Evolutionary conservation across 352 stramenopile species (phyloP).

Genomic region (Pythium brassicae): DNA sequence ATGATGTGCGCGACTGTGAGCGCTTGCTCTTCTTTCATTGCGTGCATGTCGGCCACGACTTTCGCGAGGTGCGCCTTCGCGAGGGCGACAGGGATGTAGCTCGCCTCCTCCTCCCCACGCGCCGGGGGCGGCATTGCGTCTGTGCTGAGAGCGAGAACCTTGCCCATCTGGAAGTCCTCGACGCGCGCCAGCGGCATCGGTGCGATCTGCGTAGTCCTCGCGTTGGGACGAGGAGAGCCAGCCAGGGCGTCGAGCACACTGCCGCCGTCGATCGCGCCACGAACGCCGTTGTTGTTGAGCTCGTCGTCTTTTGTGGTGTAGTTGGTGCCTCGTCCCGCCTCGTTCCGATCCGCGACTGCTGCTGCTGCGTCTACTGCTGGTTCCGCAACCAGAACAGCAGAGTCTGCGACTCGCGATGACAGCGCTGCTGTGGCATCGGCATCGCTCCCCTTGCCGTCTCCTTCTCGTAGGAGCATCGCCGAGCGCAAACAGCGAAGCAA

Average conservation of each 20-base stretch:
- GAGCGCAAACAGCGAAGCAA: background rate
- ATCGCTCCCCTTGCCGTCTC: background rate
- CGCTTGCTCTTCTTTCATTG: slow-evolving; percentile 65
- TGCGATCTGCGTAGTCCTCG: slow-evolving; percentile 16
- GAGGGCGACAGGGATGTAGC: slow-evolving; percentile 71
- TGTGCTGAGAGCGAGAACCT: slow-evolving; percentile 20
- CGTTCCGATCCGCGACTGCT: background rate
- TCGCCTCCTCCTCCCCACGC: slow-evolving; percentile 31
- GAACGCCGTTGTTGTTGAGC: background rate
- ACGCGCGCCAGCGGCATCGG: slow-evolving; percentile 27
- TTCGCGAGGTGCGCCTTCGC: slow-evolving; percentile 49
- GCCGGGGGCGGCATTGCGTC: slow-evolving; percentile 1
- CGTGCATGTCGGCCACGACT: slow-evolving; percentile 77
- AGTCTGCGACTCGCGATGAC: background rate
- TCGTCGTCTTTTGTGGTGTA: background rate
- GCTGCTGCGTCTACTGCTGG: background rate
- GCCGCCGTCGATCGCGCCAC: too few species aligned
- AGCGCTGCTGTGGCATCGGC: background rate
- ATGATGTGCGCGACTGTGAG: slow-evolving; percentile 47
- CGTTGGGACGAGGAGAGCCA: background rate
- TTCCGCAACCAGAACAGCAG: background rate
- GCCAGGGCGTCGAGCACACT: background rate
- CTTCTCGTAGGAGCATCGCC: background rate
- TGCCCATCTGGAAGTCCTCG: slow-evolving; percentile 48
- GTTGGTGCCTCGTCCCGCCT: too few species aligned